Base-by-base conservation (phyloP, 805 yeast species). In the Metschnikowia cerradonensis region DNA sequence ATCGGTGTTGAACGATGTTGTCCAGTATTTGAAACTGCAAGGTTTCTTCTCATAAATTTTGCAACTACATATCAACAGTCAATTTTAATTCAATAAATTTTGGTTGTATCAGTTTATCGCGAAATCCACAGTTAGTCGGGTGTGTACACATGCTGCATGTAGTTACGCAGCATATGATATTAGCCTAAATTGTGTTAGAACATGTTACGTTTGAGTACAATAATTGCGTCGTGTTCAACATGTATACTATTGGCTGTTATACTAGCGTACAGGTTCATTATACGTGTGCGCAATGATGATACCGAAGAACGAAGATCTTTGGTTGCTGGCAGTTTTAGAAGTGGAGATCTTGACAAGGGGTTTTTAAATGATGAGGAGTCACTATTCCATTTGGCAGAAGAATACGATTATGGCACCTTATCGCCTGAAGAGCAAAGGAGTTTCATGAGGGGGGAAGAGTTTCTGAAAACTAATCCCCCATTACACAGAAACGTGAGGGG, bases 21-120 rank as follows among this genome's bases (percentile, higher is more conserved):
- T 87, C 34, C 72, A 83, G 53, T 78, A 83, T 65, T 78, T 91
- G 60, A 90, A 88, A 69, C 82, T 84, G 61, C 88, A 90, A 71
- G 96, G 95, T 15, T 91, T 86, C 19, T 22, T 20, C 5, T 20
- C 31, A 11, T 42, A 20, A 22, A 11, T 19, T 31, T 5, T n/a
- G 15, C 14, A 17, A 7, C 17, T 19, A 13, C 13, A 17, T 30
- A 14, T 41, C 10, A 17, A 6, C 17, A 41, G 5, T 17, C 15
- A 30, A 30, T 31, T 41, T 6, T 13, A 22, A 8, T 14, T 38
- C 8, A 38, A 22, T 20, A 30, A 14, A 30, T 30, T 19, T 13
- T 15, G 26, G 30, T 22, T 19, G 14, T 17, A 26, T 19, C 10
- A 15, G 34, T 23, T 31, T 19, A 41, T 31, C 26, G 35, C 36